Evolutionary conservation across 2,329 filamentous ascomycete species (phyloP), one percentile per base, ranked within the genome.

Genomic region (Fusarium sp.): DNA sequence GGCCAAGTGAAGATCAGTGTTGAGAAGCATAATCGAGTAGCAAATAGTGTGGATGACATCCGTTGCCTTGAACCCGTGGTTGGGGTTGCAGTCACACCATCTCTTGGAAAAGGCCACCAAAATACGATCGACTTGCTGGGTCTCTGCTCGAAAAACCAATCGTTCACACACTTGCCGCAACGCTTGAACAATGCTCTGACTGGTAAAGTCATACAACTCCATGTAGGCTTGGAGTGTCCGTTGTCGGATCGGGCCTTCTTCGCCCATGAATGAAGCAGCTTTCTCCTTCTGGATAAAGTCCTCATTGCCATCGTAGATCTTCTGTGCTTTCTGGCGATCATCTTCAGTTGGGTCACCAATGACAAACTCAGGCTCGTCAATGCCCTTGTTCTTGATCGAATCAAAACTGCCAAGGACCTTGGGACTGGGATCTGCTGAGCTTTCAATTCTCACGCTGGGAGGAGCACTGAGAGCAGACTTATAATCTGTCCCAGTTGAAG

Each of bases 1-100:
- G 63, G 95, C 96, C 76, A 98, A 81, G 77, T 99, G 95, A 59
- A 99, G 85, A 83, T 99, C 96, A 34, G 96, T 99, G 77, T 99
- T 99, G 69, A 99, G 87, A 14, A 99, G 86, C 77, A 99, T 91
- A 70, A 99, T 90, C 2, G 96, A 98, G 80, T 98, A 99, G 81
- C 94, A 97, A 70, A 98, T 97, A 25, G 95, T 98, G 79, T 99
- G 95, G 20, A 99, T 95, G 50, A 98, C 92, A 82, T 98, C 93
- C 73, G 86, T 89, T 59, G 92, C 89, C 81, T 96, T 98, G 86
- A 98, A 99, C 16, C 95, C 95, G 80, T 99, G 94, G 45, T 90
- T 91, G 1, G 92, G 89, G 78, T 99, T 99, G 84, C 95, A 98
- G 73, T 92, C 89, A 79, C 94, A 97, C 96, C 96, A 99, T 66